phyloP scores from a whole-genome alignment of 805 yeast genomes.

The Hanseniaspora guilliermondii region DNA sequence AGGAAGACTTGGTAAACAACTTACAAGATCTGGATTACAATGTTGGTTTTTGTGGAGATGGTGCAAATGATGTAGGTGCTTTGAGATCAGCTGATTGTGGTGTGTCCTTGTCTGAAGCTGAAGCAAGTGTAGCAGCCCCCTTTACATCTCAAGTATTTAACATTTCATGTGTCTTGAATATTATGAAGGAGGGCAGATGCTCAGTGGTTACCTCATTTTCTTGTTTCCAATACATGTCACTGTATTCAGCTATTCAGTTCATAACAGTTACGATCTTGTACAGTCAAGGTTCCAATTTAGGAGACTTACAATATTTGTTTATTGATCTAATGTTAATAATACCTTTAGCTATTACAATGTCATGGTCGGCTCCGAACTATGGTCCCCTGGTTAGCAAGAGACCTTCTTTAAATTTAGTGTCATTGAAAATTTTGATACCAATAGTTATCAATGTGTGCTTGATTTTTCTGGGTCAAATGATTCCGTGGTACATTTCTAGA shows the following conservation, averaged over 20 bases:
- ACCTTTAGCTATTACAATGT: conserved; percentile 94
- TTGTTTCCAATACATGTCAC: conserved; percentile 94
- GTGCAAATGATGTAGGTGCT: conserved; percentile 99
- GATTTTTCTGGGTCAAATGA: conserved; percentile 50
- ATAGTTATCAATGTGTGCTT: conserved; percentile 64
- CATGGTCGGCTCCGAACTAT: conserved; percentile 78
- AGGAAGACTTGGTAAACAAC: conserved; percentile 85
- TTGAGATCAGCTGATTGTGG: conserved; percentile 97
- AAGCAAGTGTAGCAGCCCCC: conserved; percentile 97
- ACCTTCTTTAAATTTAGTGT: conserved; percentile 88
- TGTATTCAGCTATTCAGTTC: conserved; percentile 93
- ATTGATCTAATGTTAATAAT: conserved; percentile 82
- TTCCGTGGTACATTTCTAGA: conserved; percentile 52
- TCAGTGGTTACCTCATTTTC: conserved; percentile 89
- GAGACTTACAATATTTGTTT: conserved; percentile 92
- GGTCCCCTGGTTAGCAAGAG: conserved; percentile 47
- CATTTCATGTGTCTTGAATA: conserved; percentile 82
- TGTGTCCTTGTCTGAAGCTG: conserved; percentile 89
- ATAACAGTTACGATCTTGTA: conserved; percentile 75
- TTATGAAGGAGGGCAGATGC: conserved; percentile 88
- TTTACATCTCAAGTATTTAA: conserved; percentile 85
- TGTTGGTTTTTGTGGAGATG: conserved; percentile 97
- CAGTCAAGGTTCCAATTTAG: conserved; percentile 79
- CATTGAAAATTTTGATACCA: conserved; percentile 76
- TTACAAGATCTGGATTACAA: conserved; percentile 77